Evolutionary conservation across 805 yeast species (phyloP), one percentile per base, ranked within the genome.

Genomic region (Candida khao-thaluensis): DNA sequence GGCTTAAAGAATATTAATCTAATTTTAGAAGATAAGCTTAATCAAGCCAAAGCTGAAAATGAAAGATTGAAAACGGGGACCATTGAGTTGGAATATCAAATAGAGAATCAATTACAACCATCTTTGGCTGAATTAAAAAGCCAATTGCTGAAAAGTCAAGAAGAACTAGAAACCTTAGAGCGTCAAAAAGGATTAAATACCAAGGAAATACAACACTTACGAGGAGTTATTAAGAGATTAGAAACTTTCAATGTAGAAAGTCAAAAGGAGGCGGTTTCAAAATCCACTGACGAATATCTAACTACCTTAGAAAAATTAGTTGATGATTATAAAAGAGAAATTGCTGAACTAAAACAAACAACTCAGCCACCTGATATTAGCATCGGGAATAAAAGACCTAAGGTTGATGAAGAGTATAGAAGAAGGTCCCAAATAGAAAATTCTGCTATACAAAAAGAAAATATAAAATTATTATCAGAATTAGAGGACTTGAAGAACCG

Each of bases 201-300:
- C 17, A 77, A 76, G 44, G 90, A 84, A 51, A 71, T 80, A 20
- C 76, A 70, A 38, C 69, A 79, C 41, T 59, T 84, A 38, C 65
- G 84, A 42, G 68, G 67, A 28, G 82, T 79, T 56, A 54, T 83
- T 36, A 72, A 78, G 38, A 71, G 70, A 21, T 53, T 76, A 32
- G 81, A 76, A 42, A 51, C 51, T 9, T 35, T 59, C 26, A 42
- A 54, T 9, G 18, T 26, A 4, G 45, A 43, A 17, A 45, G 36
- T 17, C 33, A 57, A 31, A 47, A 65, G 37, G 60, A 64, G 24
- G 53, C 53, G 7, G 53, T 52, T 17, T 38, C 53, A 15, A 53
- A 54, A 25, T 56, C 67, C 2, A 61, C 65, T 20, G 59, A 60
- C 30, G 63, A 65, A 38, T 66, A 68, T 45, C 48, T 69, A 38